Evolutionary conservation across 129 eudicot genomes (phyloP).

Genomic region (Helichrysum umbraculigerum): DNA sequence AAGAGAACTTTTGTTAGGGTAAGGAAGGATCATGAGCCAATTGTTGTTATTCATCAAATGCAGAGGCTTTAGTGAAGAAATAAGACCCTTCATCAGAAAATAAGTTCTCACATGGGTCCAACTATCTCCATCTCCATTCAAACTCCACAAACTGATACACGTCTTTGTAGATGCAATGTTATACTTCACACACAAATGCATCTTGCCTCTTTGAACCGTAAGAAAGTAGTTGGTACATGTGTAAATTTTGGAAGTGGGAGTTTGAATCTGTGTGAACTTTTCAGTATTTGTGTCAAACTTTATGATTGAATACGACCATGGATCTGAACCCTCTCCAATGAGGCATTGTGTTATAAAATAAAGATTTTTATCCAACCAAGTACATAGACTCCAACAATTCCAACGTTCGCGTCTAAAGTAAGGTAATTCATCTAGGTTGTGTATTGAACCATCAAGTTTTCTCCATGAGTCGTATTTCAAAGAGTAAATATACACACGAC

Average conservation of each 20-base stretch:
- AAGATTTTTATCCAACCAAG: background rate
- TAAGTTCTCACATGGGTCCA: background rate
- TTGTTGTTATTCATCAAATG: background rate
- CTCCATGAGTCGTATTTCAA: slow-evolving; percentile 21
- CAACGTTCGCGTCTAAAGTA: too few species aligned
- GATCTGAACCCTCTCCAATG: too few species aligned
- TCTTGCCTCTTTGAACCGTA: background rate
- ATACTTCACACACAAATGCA: background rate
- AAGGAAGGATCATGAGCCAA: background rate
- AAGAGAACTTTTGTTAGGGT: background rate
- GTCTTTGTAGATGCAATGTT: background rate
- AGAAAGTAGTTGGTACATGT: too few species aligned
- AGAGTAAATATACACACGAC: background rate
- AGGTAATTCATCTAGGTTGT: too few species aligned
- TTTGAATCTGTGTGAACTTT: background rate
- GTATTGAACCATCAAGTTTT: background rate
- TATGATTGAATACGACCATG: background rate
- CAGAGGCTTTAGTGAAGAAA: background rate
- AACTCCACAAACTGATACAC: background rate
- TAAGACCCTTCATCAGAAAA: too few species aligned
- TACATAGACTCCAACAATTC: too few species aligned
- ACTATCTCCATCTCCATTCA: background rate
- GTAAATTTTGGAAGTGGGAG: background rate
- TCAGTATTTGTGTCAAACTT: background rate
- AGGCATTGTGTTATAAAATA: background rate